Conservation (phyloP, 345 rosid species). For the Euphorbia pulcherrima region DNA sequence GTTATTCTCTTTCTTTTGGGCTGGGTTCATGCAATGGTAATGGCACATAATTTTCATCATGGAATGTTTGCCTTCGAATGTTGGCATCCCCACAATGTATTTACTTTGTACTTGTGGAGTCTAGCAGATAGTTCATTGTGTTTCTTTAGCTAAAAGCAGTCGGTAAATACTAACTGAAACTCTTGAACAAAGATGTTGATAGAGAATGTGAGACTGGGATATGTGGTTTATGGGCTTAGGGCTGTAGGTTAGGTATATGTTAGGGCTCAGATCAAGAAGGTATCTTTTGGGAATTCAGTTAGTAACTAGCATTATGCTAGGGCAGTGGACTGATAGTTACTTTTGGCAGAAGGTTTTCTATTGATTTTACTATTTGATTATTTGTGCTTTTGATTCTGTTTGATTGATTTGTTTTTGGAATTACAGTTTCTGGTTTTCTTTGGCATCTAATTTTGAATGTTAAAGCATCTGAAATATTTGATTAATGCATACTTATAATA, state of each 20-base stretch:
- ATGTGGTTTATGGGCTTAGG: no score
- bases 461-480: neutral
- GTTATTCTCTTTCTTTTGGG: neutral
- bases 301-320: no score
- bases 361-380: no score
- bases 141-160: neutral
- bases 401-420: no score
- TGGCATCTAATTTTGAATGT: neutral
- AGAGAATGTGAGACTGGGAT: no score
- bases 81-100: constrained; percentile 1
- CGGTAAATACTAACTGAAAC: neutral
- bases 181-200: no score
- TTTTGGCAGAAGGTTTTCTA: no score
- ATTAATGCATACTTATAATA: neutral
- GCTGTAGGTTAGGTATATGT: no score
- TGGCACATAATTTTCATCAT: neutral
- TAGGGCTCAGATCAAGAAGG: no score
- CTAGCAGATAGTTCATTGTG: neutral
- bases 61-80: neutral
- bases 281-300: no score
- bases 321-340: no score
- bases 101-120: neutral
- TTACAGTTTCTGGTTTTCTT: neutral
- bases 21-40: neutral
- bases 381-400: no score